Base-by-base conservation (phyloP, 78 protist genomes). In the Creolimax fragrantissima region DNA sequence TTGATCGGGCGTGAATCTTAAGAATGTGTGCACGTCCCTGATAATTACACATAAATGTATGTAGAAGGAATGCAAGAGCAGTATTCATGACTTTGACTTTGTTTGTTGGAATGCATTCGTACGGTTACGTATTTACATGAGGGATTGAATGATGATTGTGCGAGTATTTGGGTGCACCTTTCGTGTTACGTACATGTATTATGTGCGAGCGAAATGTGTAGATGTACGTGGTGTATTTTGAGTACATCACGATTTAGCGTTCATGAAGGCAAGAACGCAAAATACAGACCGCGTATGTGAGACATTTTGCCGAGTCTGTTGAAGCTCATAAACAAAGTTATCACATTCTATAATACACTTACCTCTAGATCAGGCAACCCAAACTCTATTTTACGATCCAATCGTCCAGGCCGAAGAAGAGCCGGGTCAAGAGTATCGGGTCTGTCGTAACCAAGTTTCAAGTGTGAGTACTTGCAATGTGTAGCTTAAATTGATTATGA, bases 381-480 rank as follows among this genome's bases (percentile, higher is more conserved):
- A 85, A 98, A 96, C 92, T 99, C 99, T 2, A 98, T 95, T 86
- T 97, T 98, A 41, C 99, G 47, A 91, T 99, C 99, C 41, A 99
- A 88, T 6, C 99, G 93, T 32, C 99, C 99, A 0, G 99, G 99
- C 3, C 99, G 94, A 41, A 97, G 45, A 42, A 99, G 96, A 3
- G 99, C 99, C 24, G 99, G 99, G 93, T 99, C 99, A 35, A 98
- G 95, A 3, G 99, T 98, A 89, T 98, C 99, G 3, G 99, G 99
- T 39, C 99, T 89, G 90, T 4, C 67, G 74, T 58, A n/a, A n/a
- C n/a, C n/a, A n/a, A n/a, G n/a, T n/a, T n/a, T n/a, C n/a, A 41
- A 7, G 2, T 3, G 44, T 35, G 7, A 88, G 90, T 4, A 43
- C 7, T 24, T 6, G 24, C 17, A 90, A 66, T 6, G 47, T 45